Evolutionary conservation across 2,329 filamentous ascomycete genomes (phyloP).

Genomic region (Fusarium solani-melongenae): DNA sequence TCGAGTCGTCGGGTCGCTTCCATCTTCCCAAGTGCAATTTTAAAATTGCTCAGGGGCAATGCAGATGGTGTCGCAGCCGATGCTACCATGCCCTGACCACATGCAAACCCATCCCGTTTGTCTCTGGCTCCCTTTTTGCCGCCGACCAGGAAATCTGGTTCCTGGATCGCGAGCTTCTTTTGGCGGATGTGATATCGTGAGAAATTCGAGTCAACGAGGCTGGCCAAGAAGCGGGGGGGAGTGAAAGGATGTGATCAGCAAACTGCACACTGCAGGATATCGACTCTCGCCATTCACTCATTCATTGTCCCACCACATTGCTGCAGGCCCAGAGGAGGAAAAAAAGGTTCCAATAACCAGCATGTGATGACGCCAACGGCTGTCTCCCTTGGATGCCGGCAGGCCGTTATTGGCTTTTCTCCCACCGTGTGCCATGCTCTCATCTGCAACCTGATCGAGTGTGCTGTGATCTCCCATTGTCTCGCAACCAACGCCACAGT

Average conservation of each 20-base stretch:
- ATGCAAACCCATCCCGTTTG: conserved; percentile 2
- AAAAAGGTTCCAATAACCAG: not conserved
- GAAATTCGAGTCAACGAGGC: not conserved
- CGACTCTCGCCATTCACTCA: not conserved
- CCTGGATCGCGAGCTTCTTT: conserved; percentile 9
- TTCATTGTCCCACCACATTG: not conserved
- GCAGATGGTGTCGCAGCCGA: conserved; percentile 27
- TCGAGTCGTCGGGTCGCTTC: not conserved
- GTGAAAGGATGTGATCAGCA: not conserved
- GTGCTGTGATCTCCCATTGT: not conserved
- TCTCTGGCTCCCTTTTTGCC: conserved; percentile 6
- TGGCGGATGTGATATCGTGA: not conserved
- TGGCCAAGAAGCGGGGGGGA: not conserved
- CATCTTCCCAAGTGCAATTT: conserved; percentile 22
- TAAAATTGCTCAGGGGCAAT: conserved; percentile 43
- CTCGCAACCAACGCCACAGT: conserved; percentile 1
- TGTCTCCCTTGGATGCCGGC: not conserved
- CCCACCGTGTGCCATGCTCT: not conserved
- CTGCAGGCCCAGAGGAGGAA: not conserved
- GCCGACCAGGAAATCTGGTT: not conserved
- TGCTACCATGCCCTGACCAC: conserved; percentile 31
- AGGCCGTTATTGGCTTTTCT: not conserved
- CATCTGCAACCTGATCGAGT: not conserved
- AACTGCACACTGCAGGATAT: not conserved
- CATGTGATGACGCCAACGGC: conserved; percentile 1